phyloP scores from a whole-genome alignment of 148 eudicot genomes.

The Chenopodium berlandieri region DNA sequence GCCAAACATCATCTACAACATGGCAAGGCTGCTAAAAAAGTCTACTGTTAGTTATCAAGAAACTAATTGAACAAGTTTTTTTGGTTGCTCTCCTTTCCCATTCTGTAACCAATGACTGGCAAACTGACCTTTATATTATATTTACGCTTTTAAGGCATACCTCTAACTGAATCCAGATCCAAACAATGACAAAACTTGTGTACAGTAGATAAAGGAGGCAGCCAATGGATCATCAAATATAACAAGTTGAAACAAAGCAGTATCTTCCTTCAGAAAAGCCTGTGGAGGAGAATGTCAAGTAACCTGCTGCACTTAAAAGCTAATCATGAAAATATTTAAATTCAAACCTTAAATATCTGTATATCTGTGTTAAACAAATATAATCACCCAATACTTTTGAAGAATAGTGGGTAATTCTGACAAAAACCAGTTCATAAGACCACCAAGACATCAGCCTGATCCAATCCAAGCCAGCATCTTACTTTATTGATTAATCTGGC shows the following conservation, averaged over 20 bases:
- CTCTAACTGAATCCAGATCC: slow-evolving; percentile 96
- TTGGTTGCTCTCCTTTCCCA: slow-evolving; percentile 21
- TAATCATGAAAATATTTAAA: slow-evolving; percentile 45
- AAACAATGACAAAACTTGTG: slow-evolving; percentile 90
- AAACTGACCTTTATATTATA: slow-evolving; percentile 66
- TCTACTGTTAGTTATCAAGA: slow-evolving; percentile 1
- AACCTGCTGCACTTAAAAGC: slow-evolving; percentile 71
- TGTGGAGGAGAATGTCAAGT: slow-evolving; percentile 88
- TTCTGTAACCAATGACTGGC: slow-evolving; percentile 37
- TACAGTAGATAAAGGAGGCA: slow-evolving; percentile 91
- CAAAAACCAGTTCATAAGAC: background rate
- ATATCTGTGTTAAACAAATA: too few species aligned
- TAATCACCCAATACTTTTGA: too few species aligned
- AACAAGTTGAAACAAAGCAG: slow-evolving; percentile 88
- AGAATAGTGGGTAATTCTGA: background rate
- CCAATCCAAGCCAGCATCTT: background rate
- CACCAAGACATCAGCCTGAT: background rate
- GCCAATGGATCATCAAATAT: slow-evolving; percentile 87
- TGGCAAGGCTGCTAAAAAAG: slow-evolving; percentile 18
- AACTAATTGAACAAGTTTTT: slow-evolving; percentile 1
- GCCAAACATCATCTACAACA: slow-evolving; percentile 21
- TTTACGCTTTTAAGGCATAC: slow-evolving; percentile 91
- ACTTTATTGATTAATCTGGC: background rate
- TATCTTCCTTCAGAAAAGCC: slow-evolving; percentile 89
- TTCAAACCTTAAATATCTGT: slow-evolving; percentile 24